phyloP scores from a whole-genome alignment of 169 alveolate species.

The Plasmodium sp. region DNA sequence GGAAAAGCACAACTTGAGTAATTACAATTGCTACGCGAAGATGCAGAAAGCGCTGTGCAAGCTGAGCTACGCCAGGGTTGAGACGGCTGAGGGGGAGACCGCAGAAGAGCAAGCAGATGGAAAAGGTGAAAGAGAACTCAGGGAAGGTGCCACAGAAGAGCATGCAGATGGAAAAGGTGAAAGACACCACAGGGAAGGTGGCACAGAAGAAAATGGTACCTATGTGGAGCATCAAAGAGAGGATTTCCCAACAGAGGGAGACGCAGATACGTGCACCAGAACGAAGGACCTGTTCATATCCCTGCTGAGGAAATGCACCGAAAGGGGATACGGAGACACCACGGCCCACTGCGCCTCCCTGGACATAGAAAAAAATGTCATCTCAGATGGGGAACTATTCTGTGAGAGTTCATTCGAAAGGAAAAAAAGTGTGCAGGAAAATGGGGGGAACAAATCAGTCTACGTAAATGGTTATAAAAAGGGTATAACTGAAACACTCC shows the following conservation, averaged over 20 bases:
- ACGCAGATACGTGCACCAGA: not conserved
- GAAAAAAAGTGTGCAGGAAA: not conserved
- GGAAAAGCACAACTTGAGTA: slow-evolving; percentile 4
- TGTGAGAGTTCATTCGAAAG: slow-evolving; percentile 56
- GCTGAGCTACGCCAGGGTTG: not conserved
- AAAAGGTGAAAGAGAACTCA: not conserved
- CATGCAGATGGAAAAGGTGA: not conserved
- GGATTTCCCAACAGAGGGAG: not conserved
- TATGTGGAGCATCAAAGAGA: not conserved
- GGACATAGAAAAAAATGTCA: slow-evolving; percentile 24
- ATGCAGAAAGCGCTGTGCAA: slow-evolving; percentile 45
- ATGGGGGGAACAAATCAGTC: not conserved
- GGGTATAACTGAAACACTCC: slow-evolving; percentile 5
- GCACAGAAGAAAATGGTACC: not conserved
- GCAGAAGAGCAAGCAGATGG: not conserved
- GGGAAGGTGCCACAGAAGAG: not conserved
- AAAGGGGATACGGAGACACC: not conserved
- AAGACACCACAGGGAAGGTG: not conserved
- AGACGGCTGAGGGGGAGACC: not conserved
- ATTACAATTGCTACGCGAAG: slow-evolving; percentile 25
- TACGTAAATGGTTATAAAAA: slow-evolving; percentile 26
- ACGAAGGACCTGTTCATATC: slow-evolving; percentile 6
- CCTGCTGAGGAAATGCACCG: not conserved
- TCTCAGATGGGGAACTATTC: slow-evolving; percentile 23
- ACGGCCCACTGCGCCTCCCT: slow-evolving; percentile 41